Evolutionary conservation across 805 yeast species (phyloP), one percentile per base, ranked within the genome.

Genomic region (Yamadazyma akitaensis): DNA sequence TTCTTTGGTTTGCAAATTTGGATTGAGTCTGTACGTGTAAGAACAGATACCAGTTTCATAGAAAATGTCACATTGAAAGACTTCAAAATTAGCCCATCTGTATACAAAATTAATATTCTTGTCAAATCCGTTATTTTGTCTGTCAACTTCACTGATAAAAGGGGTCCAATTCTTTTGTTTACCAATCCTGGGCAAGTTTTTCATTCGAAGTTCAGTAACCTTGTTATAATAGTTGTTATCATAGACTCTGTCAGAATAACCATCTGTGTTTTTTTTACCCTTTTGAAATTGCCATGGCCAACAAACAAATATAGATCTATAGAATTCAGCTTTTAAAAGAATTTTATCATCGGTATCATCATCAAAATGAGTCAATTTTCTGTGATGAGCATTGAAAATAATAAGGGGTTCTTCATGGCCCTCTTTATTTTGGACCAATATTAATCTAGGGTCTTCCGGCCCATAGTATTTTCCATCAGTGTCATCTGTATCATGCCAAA

Each of bases 391-490:
- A 49, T 76, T 77, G 60, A 68, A 77, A 3, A 75, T 56, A 12
- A 77, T 61, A 13, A 77, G 56, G 1, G 82, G 82, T 49, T 77
- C 81, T 21, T 68, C 68, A 47, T 55, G 54, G 5, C 73, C 74
- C 18, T 54, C 60, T 39, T 57, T 57, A 45, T 65, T 66, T 36
- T 55, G 59, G 9, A 67, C 64, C 18, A 71, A 49, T 3, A 74
- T 54, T 32, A 77, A 56, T 34, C 80, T 64, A 2, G 82, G 79
- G 53, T 77, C 81, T 56, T 77, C 80, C 1, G 81, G 77, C 0
- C 82, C 82, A 40, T 65, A 55, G 34, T 44, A 56, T 45, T 53
- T 53, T 1, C 56, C 61, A 13, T 49, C 51, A 13, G 51, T 52
- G 43, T 60, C 53, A 44, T 56, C 58, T 41, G 48, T 48, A 49